Base-by-base conservation (phyloP, 495 filamentous ascomycete genomes). In the Penicillium goetzii region DNA sequence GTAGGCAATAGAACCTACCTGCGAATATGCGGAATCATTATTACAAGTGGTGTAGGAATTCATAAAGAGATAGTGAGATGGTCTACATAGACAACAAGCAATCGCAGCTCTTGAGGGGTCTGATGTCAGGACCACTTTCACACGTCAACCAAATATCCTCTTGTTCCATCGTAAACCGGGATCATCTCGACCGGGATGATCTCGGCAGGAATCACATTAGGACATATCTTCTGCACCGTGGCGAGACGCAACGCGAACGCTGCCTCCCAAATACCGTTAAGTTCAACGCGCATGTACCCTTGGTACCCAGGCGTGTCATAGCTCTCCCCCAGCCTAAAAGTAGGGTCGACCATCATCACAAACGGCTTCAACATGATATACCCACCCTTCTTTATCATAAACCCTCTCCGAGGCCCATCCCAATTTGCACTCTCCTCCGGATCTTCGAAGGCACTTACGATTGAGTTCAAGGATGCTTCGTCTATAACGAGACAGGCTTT, bases 291-390 rank as follows among this genome's bases (percentile, higher is more conserved):
- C 49, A 52, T 52, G 49, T 52, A 52, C 23, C 49, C 49, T n/a
- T 52, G 49, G 49, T 52, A 52, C 25, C 49, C 25, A 52, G 49
- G 49, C 10, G 49, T 52, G 10, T 52, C 25, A 52, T 52, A 26
- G 25, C 49, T 52, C 49, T 52, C 49, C 25, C 10, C 49, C 25
- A 8, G 23, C 14, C 10, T 17, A 30, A 52, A 52, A 52, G 49
- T 52, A 52, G 25, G 49, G 28, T 52, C 49, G 25, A 52, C 25
- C 49, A 52, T 52, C 49, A 52, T 25, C 49, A 52, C 25, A 52
- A 52, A 52, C 25, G 49, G 25, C 49, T 52, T 52, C 49, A 30
- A 52, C 41, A 45, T 45, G n/a, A 45, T 45, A 45, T 45, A 45
- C n/a, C 41, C n/a, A 45, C 41, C 41, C 41, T 45, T 45, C 41